A percentile compares a stretch with the other conserved stretches of the same genome.
Evolutionary conservation across 73 alveolate species (phyloP).

Genomic region (Durusdinium trenchii): DNA sequence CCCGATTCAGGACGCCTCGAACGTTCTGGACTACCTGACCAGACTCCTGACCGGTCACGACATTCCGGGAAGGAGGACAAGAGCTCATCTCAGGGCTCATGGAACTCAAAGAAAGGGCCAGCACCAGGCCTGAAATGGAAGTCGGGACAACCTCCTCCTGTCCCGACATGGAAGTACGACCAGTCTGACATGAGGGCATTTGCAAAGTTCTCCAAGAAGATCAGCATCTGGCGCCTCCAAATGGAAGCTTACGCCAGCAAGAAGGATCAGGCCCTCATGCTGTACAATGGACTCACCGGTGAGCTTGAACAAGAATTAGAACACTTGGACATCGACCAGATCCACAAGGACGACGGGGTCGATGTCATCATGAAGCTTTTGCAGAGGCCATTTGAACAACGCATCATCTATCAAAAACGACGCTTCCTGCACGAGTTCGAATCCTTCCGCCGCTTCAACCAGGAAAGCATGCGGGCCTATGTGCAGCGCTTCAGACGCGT

Average conservation of each 20-base stretch:
- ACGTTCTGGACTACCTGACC: no score
- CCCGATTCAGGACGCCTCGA: no score
- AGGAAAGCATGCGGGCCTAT: not conserved
- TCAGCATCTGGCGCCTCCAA: not conserved
- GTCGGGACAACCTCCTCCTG: not conserved
- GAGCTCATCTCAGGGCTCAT: no score
- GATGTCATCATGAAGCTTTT: not conserved
- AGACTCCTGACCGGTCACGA: no score
- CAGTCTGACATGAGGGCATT: not conserved
- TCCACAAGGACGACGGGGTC: not conserved
- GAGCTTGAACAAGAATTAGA: conserved; percentile 34
- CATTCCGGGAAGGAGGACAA: no score
- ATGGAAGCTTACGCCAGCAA: not conserved
- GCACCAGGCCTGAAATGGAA: not conserved
- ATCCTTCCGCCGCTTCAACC: not conserved
- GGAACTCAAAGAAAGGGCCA: not conserved
- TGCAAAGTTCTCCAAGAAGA: not conserved
- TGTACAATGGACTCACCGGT: not conserved
- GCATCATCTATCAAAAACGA: not conserved
- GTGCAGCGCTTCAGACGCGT: not conserved
- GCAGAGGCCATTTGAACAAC: not conserved
- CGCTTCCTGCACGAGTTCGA: conserved; percentile 28
- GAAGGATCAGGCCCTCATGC: not conserved
- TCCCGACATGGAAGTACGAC: conserved; percentile 10
- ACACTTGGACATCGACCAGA: not conserved